A percentile compares a stretch with the other conserved stretches of the same genome.
Evolutionary conservation across 73 alveolate genomes (phyloP).

Genomic region (Tetrahymena malaccensis): DNA sequence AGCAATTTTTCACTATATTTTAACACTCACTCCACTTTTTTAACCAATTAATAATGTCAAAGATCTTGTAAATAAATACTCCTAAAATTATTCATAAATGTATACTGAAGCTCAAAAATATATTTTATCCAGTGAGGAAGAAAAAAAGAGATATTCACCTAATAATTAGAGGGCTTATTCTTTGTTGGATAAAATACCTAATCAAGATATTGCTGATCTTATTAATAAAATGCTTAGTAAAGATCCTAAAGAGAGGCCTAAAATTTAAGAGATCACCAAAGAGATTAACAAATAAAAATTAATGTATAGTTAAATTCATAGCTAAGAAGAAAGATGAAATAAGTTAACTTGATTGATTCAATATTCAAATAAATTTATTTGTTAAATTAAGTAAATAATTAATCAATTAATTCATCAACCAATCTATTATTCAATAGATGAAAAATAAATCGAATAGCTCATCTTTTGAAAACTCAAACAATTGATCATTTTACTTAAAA

Average conservation of each 20-base stretch:
- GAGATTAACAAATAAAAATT: too few relatives aligned
- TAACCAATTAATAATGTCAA: neutral
- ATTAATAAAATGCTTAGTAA: neutral
- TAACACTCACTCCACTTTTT: neutral
- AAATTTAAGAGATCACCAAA: neutral
- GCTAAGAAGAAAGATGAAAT: too few relatives aligned
- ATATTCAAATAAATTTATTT: too few relatives aligned
- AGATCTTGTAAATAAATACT: neutral
- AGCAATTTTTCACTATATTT: neutral
- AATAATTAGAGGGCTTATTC: neutral
- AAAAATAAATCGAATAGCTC: too few relatives aligned
- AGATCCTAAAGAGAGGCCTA: neutral
- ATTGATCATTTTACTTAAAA: too few relatives aligned
- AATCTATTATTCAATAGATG: too few relatives aligned
- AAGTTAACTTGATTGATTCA: too few relatives aligned
- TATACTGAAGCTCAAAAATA: neutral
- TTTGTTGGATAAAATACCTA: neutral
- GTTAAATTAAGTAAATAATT: too few relatives aligned
- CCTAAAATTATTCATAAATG: neutral
- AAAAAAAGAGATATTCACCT: neutral
- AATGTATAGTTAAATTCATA: too few relatives aligned
- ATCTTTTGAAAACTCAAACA: too few relatives aligned
- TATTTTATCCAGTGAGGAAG: neutral
- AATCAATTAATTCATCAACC: too few relatives aligned
- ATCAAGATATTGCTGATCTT: neutral